Evolutionary conservation across 495 filamentous ascomycete genomes (phyloP).

Genomic region (Aspergillus ostianus): DNA sequence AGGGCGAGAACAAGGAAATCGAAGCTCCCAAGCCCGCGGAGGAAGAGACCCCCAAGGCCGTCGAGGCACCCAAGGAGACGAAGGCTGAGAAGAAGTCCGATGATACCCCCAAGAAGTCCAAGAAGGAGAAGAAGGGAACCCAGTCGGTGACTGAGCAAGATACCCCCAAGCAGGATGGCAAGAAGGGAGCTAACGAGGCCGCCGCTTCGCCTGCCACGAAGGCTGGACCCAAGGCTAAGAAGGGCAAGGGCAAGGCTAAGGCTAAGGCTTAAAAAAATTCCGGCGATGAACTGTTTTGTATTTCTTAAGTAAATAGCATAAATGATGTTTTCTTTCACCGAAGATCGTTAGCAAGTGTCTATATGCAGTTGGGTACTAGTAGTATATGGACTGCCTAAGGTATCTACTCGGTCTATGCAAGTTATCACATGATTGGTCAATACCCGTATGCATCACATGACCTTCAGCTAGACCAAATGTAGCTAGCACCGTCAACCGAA

Average conservation of each 20-base stretch:
- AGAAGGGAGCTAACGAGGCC: conserved; percentile 13
- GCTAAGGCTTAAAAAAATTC: conserved; percentile 29
- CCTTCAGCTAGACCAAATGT: conserved; percentile 12
- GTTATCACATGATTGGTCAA: conserved; percentile 2
- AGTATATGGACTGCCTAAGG: too few relatives aligned
- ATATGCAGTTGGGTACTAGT: too few relatives aligned
- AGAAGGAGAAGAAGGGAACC: conserved; percentile 36
- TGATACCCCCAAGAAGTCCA: conserved; percentile 31
- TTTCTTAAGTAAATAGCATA: conserved; percentile 4
- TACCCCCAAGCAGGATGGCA: conserved; percentile 17
- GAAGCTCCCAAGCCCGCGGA: conserved; percentile 28
- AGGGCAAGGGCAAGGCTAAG: conserved; percentile 36
- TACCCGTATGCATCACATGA: conserved; percentile 15
- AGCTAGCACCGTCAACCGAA: conserved; percentile 25
- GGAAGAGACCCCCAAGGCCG: conserved; percentile 30
- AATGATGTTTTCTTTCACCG: conserved; percentile 3
- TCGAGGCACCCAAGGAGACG: conserved; percentile 37
- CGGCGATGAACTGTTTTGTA: neutral
- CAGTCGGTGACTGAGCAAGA: conserved; percentile 15
- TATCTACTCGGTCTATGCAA: too few relatives aligned
- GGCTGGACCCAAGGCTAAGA: conserved; percentile 22
- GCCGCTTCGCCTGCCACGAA: conserved; percentile 20
- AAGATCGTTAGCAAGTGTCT: neutral
- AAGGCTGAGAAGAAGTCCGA: conserved; percentile 39
- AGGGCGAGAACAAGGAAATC: conserved; percentile 32